Evolutionary conservation across 2,329 filamentous ascomycete species (phyloP).

Genomic region (Didymellaceae sp.): DNA sequence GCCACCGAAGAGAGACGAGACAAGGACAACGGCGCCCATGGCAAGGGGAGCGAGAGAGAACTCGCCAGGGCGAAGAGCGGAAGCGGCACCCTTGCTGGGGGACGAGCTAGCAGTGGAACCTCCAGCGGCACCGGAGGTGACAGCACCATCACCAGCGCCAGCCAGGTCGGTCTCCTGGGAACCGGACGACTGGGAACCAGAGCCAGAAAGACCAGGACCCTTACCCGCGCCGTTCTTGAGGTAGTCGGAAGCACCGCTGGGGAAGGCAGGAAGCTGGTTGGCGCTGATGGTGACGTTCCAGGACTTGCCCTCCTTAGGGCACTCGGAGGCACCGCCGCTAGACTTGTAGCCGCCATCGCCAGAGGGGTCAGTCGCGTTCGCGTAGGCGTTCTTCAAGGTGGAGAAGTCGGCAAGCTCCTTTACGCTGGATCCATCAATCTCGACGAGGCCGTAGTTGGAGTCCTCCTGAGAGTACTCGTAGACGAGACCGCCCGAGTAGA

Average conservation of each 20-base stretch:
- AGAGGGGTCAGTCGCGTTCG: conserved; percentile 57
- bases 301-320: conserved; percentile 60
- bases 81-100: conserved; percentile 51
- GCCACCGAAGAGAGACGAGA: conserved; percentile 63
- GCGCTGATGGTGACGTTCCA: conserved; percentile 61
- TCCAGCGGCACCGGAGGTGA: conserved; percentile 46
- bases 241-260: conserved; percentile 61
- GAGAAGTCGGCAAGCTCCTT: conserved; percentile 68
- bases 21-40: conserved; percentile 58
- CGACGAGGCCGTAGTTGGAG: conserved; percentile 75
- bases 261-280: conserved; percentile 64
- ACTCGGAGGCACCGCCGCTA: conserved; percentile 59
- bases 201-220: conserved; percentile 62
- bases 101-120: conserved; percentile 25
- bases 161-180: conserved; percentile 53
- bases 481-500: conserved; percentile 95
- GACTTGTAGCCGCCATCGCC: conserved; percentile 67
- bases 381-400: conserved; percentile 59
- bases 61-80: conserved; percentile 53
- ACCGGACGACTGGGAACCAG: conserved; percentile 63
- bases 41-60: conserved; percentile 59
- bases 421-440: conserved; percentile 63
- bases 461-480: conserved; percentile 86
- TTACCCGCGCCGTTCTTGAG: conserved; percentile 65
- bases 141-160: conserved; percentile 57